Base-by-base conservation (phyloP, 2,329 filamentous ascomycete species). In the Cladorrhinum sp. region DNA sequence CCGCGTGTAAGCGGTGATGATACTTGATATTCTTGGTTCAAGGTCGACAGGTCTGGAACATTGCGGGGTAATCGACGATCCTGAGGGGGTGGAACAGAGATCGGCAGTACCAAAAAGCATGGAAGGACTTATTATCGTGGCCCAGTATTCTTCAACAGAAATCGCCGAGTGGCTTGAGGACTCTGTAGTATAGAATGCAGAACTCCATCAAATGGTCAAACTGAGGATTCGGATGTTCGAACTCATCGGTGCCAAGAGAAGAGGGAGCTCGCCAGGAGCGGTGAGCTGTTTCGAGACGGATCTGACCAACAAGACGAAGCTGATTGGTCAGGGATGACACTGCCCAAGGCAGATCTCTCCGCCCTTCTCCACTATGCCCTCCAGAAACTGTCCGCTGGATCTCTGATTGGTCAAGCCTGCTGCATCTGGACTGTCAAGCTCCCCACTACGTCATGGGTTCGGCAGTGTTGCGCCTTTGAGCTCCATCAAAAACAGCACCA, bases 381-480 rank as follows among this genome's bases (percentile, higher is more conserved):
- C 36, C 49, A 16, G 23, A 48, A 26, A 54, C 14, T 54, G 48
- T 48, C 46, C 28, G 46, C 16, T 16, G 14, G n/a, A 5, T 3
- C 12, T 28, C 9, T 48, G 30, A 60, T 61, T 57, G 55, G 54
- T 12, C 48, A 36, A 4, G 20, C 14, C 16, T 7, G 36, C 18
- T 20, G 12, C 7, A 36, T 30, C 52, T 39, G 53, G 46, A 23
- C 52, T 21, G 23, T 20, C 14, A 14, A 8, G 7, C 21, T 39
- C 60, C 55, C 60, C 58, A 63, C 57, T 58, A 66, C 62, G 64
- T 66, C 64, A 65, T 65, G 21, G 51, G 57, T 26, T 36, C 26
- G 9, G 18, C 54, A 26, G 53, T 50, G n/a, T 20, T 33, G 26
- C 54, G 24, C 21, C 33, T 33, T 53, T 28, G 59, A 46, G 21